Evolutionary conservation across 192 early-diverging fungal genomes (phyloP).

Genomic region (Entomortierella chlamydospora): DNA sequence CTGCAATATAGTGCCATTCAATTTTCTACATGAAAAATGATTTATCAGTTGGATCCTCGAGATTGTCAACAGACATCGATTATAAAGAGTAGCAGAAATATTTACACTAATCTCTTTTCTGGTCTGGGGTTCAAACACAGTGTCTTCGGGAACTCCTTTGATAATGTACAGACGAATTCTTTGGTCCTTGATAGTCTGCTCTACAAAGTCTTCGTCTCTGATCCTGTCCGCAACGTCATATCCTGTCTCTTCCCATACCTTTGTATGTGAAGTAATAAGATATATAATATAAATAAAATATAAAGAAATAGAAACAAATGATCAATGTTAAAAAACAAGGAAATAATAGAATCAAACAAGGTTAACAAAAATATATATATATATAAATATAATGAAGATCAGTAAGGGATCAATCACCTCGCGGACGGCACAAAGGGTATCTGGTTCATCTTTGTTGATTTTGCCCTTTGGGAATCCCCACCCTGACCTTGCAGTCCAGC

Average conservation of each 20-base stretch:
- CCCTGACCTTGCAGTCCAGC: slow-evolving; percentile 87
- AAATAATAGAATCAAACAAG: not conserved
- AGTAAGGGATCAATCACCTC: slow-evolving; percentile 69
- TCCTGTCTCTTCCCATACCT: slow-evolving; percentile 95
- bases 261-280: no score
- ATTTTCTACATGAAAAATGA: no score
- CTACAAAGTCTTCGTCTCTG: slow-evolving; percentile 85
- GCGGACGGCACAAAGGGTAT: slow-evolving; percentile 88
- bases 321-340: not conserved
- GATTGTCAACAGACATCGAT: no score
- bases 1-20: slow-evolving; percentile 74
- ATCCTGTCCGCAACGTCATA: slow-evolving; percentile 83
- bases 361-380: no score
- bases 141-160: slow-evolving; percentile 84
- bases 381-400: no score
- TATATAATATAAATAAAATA: slow-evolving; percentile 9
- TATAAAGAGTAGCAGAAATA: not conserved
- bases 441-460: slow-evolving; percentile 96
- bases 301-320: slow-evolving; percentile 3
- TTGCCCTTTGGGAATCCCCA: slow-evolving; percentile 99
- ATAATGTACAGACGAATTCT: slow-evolving; percentile 92
- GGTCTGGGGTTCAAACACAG: slow-evolving; percentile 83
- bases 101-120: slow-evolving; percentile 95
- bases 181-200: slow-evolving; percentile 91
- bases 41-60: no score